These are phyloP conservation scores for Pseudocercospora musae DNA, from an alignment of 2,329 filamentous ascomycete genomes.

Conservation along the genomic window DNA sequence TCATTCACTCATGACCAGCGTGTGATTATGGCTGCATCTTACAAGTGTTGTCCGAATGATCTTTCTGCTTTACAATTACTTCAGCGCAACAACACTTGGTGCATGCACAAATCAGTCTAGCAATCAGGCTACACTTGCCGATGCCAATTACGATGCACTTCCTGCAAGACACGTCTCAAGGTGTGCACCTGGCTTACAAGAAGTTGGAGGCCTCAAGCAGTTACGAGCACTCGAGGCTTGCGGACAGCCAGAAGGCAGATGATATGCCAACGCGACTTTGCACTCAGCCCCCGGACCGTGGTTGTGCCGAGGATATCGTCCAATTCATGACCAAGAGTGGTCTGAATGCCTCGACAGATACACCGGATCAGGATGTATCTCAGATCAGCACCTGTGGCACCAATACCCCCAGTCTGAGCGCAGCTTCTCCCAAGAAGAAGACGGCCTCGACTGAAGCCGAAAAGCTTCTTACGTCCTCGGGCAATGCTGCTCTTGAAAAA, in stretches of 20 bases:
- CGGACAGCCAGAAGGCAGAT: not conserved
- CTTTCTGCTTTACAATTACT: not conserved
- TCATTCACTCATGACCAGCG: not conserved
- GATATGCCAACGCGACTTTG: not conserved
- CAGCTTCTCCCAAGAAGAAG: not conserved
- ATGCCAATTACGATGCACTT: not conserved
- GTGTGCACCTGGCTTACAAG: not conserved
- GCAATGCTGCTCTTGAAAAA: slow-evolving; percentile 1
- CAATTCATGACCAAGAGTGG: not conserved
- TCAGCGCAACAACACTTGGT: not conserved
- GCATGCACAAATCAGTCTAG: not conserved
- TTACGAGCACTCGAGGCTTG: not conserved
- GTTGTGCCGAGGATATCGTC: not conserved
- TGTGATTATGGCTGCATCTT: not conserved
- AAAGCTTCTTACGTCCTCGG: not conserved
- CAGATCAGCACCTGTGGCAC: not conserved
- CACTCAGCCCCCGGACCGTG: not conserved
- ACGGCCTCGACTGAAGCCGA: not conserved
- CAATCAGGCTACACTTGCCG: not conserved
- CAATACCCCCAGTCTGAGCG: not conserved
- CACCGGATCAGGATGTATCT: not conserved
- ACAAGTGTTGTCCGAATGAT: not conserved
- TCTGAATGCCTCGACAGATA: not conserved
- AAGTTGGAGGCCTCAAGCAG: not conserved
- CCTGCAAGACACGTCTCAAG: not conserved